These are phyloP conservation scores for Nicotiana knightiana DNA, from an alignment of 257 asterid species.

Conservation along the genomic window DNA sequence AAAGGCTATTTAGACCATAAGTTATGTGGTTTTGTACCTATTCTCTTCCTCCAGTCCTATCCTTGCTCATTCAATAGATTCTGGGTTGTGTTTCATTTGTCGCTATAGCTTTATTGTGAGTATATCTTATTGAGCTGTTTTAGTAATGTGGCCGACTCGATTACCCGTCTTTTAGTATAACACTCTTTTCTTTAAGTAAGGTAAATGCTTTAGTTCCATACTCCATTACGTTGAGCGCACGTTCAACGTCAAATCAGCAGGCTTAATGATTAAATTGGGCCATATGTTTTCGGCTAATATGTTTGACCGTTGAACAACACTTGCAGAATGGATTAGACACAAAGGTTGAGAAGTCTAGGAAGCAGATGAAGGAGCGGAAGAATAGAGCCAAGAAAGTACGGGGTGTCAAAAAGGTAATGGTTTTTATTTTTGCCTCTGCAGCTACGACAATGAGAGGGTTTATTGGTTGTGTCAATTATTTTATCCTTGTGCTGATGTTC, in stretches of 20 bases:
- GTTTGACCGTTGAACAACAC: not conserved
- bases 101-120: not conserved
- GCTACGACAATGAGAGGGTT: not conserved
- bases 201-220: not conserved
- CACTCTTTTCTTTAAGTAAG: not conserved
- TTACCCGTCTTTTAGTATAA: not conserved
- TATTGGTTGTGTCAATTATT: not conserved
- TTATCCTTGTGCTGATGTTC: not conserved
- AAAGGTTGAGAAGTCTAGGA: constrained; percentile 34
- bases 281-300: not conserved
- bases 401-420: constrained; percentile 27
- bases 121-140: not conserved
- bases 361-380: constrained; percentile 31
- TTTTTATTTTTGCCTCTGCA: not conserved
- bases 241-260: not conserved
- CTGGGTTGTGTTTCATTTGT: not conserved
- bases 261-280: not conserved
- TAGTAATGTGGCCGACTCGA: not conserved
- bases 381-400: constrained; percentile 31
- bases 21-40: not conserved
- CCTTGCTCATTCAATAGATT: not conserved
- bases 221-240: not conserved
- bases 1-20: not conserved
- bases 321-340: constrained; percentile 32
- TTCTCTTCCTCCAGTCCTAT: not conserved